A percentile compares a stretch with the other conserved stretches of the same genome.
These are phyloP conservation scores for Trichocladium uniseriatum DNA, from an alignment of 495 filamentous ascomycete genomes.

Conservation along the genomic window DNA sequence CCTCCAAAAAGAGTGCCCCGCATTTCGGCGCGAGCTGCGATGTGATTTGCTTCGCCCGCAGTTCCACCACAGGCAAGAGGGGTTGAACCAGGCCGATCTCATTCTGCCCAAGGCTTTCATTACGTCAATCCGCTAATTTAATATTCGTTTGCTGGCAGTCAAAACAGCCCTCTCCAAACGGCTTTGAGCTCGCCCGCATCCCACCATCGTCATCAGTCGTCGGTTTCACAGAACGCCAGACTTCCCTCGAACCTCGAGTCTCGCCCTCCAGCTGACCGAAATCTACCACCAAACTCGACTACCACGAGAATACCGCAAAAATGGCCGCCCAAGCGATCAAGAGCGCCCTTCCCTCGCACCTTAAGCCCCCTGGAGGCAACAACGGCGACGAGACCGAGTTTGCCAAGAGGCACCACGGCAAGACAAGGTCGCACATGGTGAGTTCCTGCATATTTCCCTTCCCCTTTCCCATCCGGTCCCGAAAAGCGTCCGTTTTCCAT, in stretches of 20 bases:
- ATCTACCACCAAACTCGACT: neutral
- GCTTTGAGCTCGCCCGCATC: neutral
- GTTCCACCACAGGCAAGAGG: constrained; percentile 13
- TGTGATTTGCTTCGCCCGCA: constrained; percentile 14
- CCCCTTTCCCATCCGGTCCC: neutral
- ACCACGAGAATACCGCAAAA: constrained; percentile 23
- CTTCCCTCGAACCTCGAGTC: neutral
- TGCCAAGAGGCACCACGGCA: constrained; percentile 76
- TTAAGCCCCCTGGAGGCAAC: constrained; percentile 50
- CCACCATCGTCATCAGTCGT: neutral
- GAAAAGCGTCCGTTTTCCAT: neutral
- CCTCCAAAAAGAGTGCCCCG: constrained; percentile 13
- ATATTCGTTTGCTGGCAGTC: constrained; percentile 6
- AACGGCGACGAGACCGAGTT: constrained; percentile 44
- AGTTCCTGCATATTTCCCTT: constrained; percentile 36
- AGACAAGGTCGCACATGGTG: constrained; percentile 93
- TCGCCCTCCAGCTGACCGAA: neutral
- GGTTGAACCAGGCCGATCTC: constrained; percentile 16
- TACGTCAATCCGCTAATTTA: constrained; percentile 31
- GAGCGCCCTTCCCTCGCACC: constrained; percentile 68
- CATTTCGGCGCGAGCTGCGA: constrained; percentile 8
- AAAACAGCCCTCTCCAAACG: neutral
- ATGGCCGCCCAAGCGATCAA: constrained; percentile 60
- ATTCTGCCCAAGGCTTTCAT: constrained; percentile 14
- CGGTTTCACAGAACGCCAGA: neutral